Evolutionary conservation across 2,329 filamentous ascomycete species (phyloP).

Genomic region (Xylaria digitata): DNA sequence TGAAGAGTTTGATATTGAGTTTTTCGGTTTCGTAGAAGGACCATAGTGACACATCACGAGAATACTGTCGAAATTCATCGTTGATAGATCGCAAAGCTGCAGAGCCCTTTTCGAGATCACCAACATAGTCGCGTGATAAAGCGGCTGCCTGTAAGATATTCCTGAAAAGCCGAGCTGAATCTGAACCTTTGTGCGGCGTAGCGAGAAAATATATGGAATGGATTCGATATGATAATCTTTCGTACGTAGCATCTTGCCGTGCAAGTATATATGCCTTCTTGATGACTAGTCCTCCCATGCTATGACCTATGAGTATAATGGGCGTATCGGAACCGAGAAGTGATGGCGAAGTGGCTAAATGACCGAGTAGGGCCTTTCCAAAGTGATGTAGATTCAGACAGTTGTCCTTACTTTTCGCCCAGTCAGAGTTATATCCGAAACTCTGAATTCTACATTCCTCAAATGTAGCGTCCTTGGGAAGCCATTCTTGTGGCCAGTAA

Average conservation of each 20-base stretch:
- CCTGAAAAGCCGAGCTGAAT: conserved; percentile 24
- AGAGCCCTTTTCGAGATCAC: conserved; percentile 15
- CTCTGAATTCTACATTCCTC: conserved; percentile 46
- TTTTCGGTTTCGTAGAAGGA: conserved; percentile 31
- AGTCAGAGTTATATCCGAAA: conserved; percentile 53
- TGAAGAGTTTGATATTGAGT: background rate
- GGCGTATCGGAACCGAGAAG: background rate
- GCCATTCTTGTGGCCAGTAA: conserved; percentile 56
- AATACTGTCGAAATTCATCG: conserved; percentile 25
- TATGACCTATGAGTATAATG: conserved; percentile 23
- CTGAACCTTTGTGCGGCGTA: conserved; percentile 23
- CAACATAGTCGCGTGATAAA: conserved; percentile 17
- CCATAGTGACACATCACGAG: conserved; percentile 15
- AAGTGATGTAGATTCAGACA: conserved; percentile 19
- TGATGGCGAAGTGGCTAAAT: conserved; percentile 15
- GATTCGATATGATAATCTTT: conserved; percentile 9
- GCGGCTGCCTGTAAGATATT: conserved; percentile 16
- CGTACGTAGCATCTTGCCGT: conserved; percentile 16
- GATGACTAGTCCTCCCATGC: conserved; percentile 32
- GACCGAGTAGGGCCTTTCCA: conserved; percentile 11
- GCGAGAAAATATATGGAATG: conserved; percentile 29
- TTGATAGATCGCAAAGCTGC: conserved; percentile 21
- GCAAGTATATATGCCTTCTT: conserved; percentile 26
- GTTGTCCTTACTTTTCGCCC: conserved; percentile 34
- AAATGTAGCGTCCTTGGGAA: conserved; percentile 50